A percentile compares a stretch with the other conserved stretches of the same genome.
phyloP scores from a whole-genome alignment of 352 stramenopile species.

The Pythium rhizo-oryzae region DNA sequence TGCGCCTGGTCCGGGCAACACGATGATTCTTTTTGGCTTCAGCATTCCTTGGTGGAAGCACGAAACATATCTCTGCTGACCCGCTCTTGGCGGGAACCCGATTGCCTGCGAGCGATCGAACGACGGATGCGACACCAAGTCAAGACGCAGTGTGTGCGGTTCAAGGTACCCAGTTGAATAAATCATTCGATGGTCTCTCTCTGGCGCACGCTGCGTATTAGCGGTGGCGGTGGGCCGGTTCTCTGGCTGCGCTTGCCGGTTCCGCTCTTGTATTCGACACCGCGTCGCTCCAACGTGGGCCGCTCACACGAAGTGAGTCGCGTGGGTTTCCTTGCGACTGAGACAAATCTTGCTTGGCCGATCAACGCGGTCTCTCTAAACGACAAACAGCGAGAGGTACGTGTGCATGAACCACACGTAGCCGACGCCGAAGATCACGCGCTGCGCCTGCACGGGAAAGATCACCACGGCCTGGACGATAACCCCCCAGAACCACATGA shows the following conservation, averaged over 20 bases:
- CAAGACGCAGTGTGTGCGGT: background rate
- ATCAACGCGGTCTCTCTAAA: constrained; percentile 7
- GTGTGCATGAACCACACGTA: constrained; percentile 83
- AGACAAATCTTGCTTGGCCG: background rate
- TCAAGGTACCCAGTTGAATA: background rate
- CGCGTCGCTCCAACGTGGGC: background rate
- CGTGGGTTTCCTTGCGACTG: background rate
- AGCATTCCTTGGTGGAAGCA: too few species aligned
- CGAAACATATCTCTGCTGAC: too few species aligned
- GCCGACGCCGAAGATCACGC: constrained; percentile 54
- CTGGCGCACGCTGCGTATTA: background rate
- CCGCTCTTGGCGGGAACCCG: too few species aligned
- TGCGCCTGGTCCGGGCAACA: too few species aligned
- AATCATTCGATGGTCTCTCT: background rate
- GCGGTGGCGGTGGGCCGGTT: background rate
- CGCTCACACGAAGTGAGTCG: background rate
- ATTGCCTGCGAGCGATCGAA: background rate
- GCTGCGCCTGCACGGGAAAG: constrained; percentile 59
- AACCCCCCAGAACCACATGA: constrained; percentile 85
- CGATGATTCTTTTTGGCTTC: too few species aligned
- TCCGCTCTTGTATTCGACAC: background rate
- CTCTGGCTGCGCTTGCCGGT: background rate
- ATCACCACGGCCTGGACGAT: constrained; percentile 72
- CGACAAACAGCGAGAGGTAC: constrained; percentile 54
- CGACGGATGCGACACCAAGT: background rate